phyloP scores from a whole-genome alignment of 202 grass and related monocot species.

The Carex sylvatica region DNA sequence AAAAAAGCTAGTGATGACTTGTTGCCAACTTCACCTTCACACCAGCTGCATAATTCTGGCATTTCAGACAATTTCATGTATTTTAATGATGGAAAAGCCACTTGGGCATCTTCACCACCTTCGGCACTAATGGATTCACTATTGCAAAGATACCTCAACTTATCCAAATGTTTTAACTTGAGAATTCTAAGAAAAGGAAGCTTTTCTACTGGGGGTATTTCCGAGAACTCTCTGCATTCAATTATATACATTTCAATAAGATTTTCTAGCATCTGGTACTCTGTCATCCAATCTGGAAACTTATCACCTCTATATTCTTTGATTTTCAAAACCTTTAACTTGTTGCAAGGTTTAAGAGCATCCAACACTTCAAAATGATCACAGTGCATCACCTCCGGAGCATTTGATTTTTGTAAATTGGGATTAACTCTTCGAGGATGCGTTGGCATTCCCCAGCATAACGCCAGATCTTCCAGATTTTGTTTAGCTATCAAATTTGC shows the following conservation, averaged over 20 bases:
- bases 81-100: conserved; percentile 19
- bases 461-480: no score
- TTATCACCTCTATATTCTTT: background rate
- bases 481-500: no score
- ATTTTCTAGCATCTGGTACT: background rate
- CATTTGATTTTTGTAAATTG: no score
- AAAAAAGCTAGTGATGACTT: background rate
- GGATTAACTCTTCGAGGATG: no score
- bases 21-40: background rate
- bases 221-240: background rate
- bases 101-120: background rate
- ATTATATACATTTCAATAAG: conserved; percentile 12
- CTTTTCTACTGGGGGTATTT: background rate
- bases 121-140: background rate
- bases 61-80: background rate
- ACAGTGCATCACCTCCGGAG: background rate
- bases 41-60: conserved; percentile 30
- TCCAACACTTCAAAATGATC: conserved; percentile 17
- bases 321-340: background rate
- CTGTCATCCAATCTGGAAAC: conserved; percentile 30
- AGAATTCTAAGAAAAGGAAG: background rate
- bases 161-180: background rate
- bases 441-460: no score
- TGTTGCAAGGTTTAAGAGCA: conserved; percentile 25
- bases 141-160: background rate